Evolutionary conservation across 2,329 filamentous ascomycete species (phyloP).

Genomic region (Arthrobotrys musiformis): DNA sequence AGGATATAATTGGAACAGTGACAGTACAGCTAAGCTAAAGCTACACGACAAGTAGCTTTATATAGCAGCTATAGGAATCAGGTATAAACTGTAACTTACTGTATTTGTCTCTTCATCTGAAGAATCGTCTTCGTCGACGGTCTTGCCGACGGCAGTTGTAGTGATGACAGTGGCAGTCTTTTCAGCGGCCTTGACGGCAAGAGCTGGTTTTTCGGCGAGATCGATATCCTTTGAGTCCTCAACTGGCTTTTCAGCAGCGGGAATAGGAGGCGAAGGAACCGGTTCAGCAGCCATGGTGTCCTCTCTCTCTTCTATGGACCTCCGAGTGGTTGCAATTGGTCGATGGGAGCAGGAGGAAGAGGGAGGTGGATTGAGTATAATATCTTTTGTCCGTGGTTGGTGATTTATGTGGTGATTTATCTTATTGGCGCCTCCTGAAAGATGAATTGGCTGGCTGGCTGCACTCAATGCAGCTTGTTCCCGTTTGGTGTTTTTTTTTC

Average conservation of each 20-base stretch:
- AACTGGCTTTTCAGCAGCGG: not conserved
- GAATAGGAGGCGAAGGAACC: not conserved
- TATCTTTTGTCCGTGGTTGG: not conserved
- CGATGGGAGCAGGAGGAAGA: not conserved
- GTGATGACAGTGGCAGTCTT: not conserved
- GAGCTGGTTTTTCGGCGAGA: conserved; percentile 14
- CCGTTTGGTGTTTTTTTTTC: not conserved
- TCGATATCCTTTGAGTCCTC: conserved; percentile 29
- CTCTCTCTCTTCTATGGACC: not conserved
- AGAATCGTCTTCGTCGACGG: conserved; percentile 14
- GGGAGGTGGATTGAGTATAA: conserved; percentile 27
- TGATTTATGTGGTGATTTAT: not conserved
- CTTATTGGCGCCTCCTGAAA: not conserved
- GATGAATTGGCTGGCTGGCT: not conserved
- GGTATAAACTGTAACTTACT: not conserved
- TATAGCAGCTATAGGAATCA: not conserved
- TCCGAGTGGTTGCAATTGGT: no score
- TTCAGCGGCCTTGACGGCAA: not conserved
- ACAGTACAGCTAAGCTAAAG: no score
- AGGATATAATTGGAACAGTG: conserved; percentile 4
- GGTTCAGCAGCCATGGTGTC: conserved; percentile 34
- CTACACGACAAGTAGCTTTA: not conserved
- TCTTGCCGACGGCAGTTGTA: not conserved
- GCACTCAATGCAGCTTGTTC: not conserved
- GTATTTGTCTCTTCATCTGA: conserved; percentile 1